Conservation (phyloP, 768 basidiomycete species). For the Lactarius pseudohatsudake region DNA sequence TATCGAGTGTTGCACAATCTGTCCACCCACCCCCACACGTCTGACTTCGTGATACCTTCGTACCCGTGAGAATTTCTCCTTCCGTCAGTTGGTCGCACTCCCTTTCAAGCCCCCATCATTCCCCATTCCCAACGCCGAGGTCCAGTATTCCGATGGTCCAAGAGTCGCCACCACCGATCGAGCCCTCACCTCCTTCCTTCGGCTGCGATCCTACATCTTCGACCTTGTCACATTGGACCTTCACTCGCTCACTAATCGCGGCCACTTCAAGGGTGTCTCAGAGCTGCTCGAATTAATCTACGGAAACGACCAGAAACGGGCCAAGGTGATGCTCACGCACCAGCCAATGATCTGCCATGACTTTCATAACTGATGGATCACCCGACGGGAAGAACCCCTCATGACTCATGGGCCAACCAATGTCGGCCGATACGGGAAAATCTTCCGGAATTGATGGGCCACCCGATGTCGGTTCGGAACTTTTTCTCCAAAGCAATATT, state of each 20-base stretch:
- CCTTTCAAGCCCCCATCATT: slow-evolving; percentile 62
- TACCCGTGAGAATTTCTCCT: slow-evolving; percentile 86
- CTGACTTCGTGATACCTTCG: slow-evolving; percentile 80
- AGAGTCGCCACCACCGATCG: slow-evolving; percentile 63
- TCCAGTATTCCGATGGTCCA: slow-evolving; percentile 70
- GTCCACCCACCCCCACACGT: slow-evolving; percentile 83
- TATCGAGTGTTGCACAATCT: slow-evolving; percentile 84
- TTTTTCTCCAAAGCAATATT: too few species aligned
- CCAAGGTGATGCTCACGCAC: slow-evolving; percentile 35
- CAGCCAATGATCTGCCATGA: too few species aligned
- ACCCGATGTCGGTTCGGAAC: too few species aligned
- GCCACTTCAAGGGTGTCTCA: slow-evolving; percentile 67
- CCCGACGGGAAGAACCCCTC: too few species aligned
- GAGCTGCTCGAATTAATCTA: slow-evolving; percentile 83
- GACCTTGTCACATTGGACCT: slow-evolving; percentile 86
- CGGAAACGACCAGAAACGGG: slow-evolving; percentile 52
- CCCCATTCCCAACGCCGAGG: slow-evolving; percentile 53
- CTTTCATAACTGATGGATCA: too few species aligned
- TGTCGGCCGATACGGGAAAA: too few species aligned
- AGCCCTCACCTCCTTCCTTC: slow-evolving; percentile 73
- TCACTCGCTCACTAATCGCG: slow-evolving; percentile 78
- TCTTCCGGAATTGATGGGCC: too few species aligned
- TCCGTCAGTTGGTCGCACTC: slow-evolving; percentile 75
- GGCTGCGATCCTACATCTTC: slow-evolving; percentile 79
- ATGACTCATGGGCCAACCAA: too few species aligned